These are phyloP conservation scores for Pneumocystis jirovecii DNA, from an alignment of 1,139 yeast species.

Conservation along the genomic window DNA sequence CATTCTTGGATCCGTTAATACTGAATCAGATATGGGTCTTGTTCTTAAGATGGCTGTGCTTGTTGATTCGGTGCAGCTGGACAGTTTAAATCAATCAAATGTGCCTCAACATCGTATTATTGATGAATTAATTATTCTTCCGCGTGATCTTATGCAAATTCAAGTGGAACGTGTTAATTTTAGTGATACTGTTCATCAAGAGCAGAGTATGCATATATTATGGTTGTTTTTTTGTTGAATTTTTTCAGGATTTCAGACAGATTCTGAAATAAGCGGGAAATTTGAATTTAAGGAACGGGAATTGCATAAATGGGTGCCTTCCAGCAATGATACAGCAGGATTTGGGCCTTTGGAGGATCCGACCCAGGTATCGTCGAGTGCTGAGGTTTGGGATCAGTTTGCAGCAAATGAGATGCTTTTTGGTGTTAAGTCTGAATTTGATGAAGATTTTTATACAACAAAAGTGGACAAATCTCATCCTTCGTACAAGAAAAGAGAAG, in stretches of 20 bases:
- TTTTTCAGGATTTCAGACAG: slow-evolving; percentile 48
- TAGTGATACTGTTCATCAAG: not conserved
- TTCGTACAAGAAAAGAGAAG: slow-evolving; percentile 49
- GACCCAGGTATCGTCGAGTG: slow-evolving; percentile 23
- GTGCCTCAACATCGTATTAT: not conserved
- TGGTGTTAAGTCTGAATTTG: slow-evolving; percentile 75
- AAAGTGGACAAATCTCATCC: slow-evolving; percentile 62
- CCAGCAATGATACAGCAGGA: slow-evolving; percentile 28
- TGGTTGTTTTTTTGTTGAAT: not conserved
- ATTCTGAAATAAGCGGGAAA: slow-evolving; percentile 54
- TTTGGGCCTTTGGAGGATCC: slow-evolving; percentile 24
- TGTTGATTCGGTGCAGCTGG: not conserved
- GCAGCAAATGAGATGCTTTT: slow-evolving; percentile 75
- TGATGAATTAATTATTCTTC: not conserved
- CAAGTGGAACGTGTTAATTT: slow-evolving; percentile 17
- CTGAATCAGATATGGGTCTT: not conserved
- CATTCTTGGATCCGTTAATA: not conserved
- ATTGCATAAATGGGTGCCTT: slow-evolving; percentile 77
- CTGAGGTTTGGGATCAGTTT: slow-evolving; percentile 73
- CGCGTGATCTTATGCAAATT: not conserved
- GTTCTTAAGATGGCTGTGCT: slow-evolving; percentile 2
- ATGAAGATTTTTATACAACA: slow-evolving; percentile 83
- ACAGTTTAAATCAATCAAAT: not conserved
- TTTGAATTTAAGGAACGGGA: slow-evolving; percentile 44
- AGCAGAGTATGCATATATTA: not conserved